phyloP scores from a whole-genome alignment of 2,329 filamentous ascomycete genomes.

The Blastomyces silverae region DNA sequence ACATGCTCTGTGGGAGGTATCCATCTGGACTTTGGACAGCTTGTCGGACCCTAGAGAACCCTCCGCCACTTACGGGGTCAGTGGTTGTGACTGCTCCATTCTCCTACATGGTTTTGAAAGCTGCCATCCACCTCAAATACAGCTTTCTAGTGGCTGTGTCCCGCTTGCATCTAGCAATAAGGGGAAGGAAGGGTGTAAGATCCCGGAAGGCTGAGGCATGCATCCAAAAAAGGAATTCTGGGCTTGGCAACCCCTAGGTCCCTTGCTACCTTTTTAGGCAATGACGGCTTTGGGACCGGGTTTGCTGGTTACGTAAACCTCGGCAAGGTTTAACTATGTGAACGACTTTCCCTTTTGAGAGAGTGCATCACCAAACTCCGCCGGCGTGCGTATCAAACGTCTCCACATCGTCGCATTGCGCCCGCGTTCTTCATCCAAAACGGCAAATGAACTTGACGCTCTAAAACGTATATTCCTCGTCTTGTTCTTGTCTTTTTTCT shows the following conservation, averaged over 20 bases:
- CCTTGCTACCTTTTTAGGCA: too few species aligned
- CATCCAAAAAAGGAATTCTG: background rate
- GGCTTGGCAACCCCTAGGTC: background rate
- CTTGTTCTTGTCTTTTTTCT: background rate
- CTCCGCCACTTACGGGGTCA: background rate
- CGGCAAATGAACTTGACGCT: background rate
- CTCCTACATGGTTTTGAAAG: background rate
- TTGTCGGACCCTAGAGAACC: background rate
- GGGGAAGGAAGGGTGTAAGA: too few species aligned
- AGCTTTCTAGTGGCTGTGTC: background rate
- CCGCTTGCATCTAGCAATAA: background rate
- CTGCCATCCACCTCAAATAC: background rate
- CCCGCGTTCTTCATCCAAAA: background rate
- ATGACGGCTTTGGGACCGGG: too few species aligned
- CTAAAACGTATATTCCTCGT: background rate
- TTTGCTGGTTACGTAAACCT: background rate
- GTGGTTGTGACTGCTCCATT: background rate
- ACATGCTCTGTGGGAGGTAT: background rate
- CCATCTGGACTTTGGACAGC: background rate
- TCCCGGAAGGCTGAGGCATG: too few species aligned
- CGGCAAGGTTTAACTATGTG: background rate
- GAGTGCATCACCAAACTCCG: background rate
- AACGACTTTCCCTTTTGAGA: slow-evolving; percentile 12
- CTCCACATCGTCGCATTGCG: background rate
- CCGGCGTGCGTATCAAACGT: background rate